A percentile compares a stretch with the other conserved stretches of the same genome.
Conservation (phyloP, 2,329 filamentous ascomycete species). For the Fusarium scirpi region DNA sequence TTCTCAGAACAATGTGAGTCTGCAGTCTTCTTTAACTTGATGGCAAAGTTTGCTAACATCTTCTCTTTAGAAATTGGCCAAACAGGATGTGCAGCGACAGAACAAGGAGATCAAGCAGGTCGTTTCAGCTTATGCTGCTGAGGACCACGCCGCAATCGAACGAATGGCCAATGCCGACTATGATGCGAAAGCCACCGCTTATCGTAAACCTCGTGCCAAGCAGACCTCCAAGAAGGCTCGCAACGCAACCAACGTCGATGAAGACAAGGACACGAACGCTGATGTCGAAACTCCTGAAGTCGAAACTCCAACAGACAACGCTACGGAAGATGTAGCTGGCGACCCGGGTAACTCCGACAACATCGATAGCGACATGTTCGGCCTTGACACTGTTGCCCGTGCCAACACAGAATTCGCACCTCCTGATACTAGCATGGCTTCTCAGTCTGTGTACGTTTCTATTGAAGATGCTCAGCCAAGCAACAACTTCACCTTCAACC, state of each 20-base stretch:
- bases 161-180: not conserved
- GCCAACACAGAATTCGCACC: not conserved
- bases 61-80: conserved; percentile 1
- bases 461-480: not conserved
- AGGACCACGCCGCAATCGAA: not conserved
- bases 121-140: not conserved
- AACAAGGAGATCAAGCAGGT: not conserved
- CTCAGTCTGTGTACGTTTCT: not conserved
- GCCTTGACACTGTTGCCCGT: not conserved
- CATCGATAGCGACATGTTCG: not conserved
- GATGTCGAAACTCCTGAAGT: not conserved
- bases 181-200: not conserved
- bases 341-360: not conserved
- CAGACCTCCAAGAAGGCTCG: not conserved
- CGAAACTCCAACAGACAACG: not conserved
- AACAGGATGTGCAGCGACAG: not conserved
- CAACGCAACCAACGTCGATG: not conserved
- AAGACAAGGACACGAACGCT: too few relatives aligned
- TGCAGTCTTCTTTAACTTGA: not conserved
- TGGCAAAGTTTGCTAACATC: not conserved
- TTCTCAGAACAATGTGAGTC: conserved; percentile 13
- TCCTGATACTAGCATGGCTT: not conserved
- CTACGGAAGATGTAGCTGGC: not conserved
- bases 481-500: not conserved
- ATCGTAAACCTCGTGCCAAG: not conserved